A percentile compares a stretch with the other conserved stretches of the same genome.
Evolutionary conservation across 176 grass and related monocot genomes (phyloP).

Genomic region (Aegilops tauschii): DNA sequence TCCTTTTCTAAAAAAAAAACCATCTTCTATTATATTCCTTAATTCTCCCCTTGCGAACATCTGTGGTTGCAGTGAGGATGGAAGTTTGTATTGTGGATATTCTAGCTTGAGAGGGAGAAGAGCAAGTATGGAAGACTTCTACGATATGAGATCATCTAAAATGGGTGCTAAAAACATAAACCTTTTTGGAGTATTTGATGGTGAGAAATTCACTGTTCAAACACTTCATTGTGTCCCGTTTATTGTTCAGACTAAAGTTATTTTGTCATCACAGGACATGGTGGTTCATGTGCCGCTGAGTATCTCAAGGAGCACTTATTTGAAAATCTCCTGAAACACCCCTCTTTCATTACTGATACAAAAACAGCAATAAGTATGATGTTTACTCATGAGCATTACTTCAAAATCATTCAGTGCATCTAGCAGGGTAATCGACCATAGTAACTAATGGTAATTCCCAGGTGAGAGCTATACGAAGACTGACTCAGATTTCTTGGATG

Average conservation of each 20-base stretch:
- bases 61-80: slow-evolving; percentile 63
- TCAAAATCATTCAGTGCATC: slow-evolving; percentile 12
- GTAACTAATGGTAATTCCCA: slow-evolving; percentile 42
- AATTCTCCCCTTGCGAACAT: slow-evolving; percentile 27
- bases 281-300: slow-evolving; percentile 67
- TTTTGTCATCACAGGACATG: slow-evolving; percentile 65
- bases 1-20: too few species aligned
- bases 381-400: slow-evolving; percentile 14
- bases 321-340: slow-evolving; percentile 73
- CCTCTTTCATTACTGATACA: slow-evolving; percentile 69
- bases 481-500: slow-evolving; percentile 71
- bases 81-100: slow-evolving; percentile 75
- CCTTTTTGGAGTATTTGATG: slow-evolving; percentile 89
- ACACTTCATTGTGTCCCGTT: background rate
- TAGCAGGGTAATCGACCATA: slow-evolving; percentile 6
- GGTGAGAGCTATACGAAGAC: slow-evolving; percentile 77
- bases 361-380: slow-evolving; percentile 82
- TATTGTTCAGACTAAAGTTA: slow-evolving; percentile 28
- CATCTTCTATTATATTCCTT: slow-evolving; percentile 5
- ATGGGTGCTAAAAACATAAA: slow-evolving; percentile 58
- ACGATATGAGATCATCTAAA: slow-evolving; percentile 59
- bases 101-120: slow-evolving; percentile 84
- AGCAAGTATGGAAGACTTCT: slow-evolving; percentile 81
- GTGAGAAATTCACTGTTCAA: slow-evolving; percentile 32
- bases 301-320: slow-evolving; percentile 88